These are phyloP conservation scores for Salix udensis DNA, from an alignment of 345 rosid species.

Conservation along the genomic window DNA sequence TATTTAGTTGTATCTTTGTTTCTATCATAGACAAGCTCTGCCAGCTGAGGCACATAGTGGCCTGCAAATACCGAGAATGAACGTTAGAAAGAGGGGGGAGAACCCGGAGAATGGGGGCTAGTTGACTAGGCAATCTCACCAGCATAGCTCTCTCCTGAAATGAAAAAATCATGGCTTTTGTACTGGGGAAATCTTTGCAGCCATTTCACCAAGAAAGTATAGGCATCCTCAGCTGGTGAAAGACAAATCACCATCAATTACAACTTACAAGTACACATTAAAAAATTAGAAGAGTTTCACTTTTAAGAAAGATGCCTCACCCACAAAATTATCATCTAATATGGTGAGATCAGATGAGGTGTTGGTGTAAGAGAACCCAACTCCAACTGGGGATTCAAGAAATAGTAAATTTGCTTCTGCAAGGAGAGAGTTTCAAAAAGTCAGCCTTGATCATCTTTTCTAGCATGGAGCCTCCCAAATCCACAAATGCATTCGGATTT, in stretches of 20 bases:
- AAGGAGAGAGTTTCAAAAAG: too few relatives aligned
- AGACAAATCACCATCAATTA: background rate
- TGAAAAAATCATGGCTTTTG: slow-evolving; percentile 30
- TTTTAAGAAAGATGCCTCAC: slow-evolving; percentile 21
- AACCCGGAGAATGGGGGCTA: background rate
- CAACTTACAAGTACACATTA: background rate
- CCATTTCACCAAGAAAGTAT: slow-evolving; percentile 37
- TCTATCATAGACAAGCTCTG: slow-evolving; percentile 50
- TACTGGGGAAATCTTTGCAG: slow-evolving; percentile 36
- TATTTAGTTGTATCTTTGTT: slow-evolving; percentile 38
- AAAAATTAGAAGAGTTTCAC: background rate
- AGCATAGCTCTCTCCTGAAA: slow-evolving; percentile 42
- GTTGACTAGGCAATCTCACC: slow-evolving; percentile 3
- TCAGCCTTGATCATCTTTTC: background rate
- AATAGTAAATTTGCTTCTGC: slow-evolving; percentile 61
- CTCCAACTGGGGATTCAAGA: slow-evolving; percentile 66
- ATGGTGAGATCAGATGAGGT: slow-evolving; percentile 46
- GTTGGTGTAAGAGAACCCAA: slow-evolving; percentile 70
- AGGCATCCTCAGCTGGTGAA: slow-evolving; percentile 28
- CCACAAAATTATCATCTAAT: slow-evolving; percentile 50
- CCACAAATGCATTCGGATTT: too few relatives aligned
- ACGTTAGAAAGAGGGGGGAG: background rate
- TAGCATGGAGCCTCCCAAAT: background rate
- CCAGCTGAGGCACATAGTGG: slow-evolving; percentile 62
- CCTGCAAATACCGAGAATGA: slow-evolving; percentile 29